Conservation (phyloP, 768 basidiomycete species). For the Kwoniella heveanensis region DNA sequence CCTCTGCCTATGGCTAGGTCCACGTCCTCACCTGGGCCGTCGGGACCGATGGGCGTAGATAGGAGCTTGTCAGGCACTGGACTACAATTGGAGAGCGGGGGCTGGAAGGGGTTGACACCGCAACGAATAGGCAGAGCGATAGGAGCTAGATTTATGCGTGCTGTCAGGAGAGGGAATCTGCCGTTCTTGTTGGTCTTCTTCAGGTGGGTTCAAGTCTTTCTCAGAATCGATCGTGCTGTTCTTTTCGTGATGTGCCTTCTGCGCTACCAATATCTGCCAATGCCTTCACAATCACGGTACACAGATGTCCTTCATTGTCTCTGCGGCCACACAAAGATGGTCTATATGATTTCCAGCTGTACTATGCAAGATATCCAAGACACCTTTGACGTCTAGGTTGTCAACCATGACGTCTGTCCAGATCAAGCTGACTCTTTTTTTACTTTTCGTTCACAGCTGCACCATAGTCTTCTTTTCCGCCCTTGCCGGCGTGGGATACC, state of each 20-base stretch:
- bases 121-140: conserved; percentile 38
- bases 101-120: conserved; percentile 10
- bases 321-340: too few relatives aligned
- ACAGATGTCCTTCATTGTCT: too few relatives aligned
- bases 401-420: too few relatives aligned
- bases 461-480: conserved; percentile 52
- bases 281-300: too few relatives aligned
- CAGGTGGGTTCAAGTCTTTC: conserved; percentile 30
- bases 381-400: too few relatives aligned
- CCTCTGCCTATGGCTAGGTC: not conserved
- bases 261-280: too few relatives aligned
- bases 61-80: conserved; percentile 1
- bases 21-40: not conserved
- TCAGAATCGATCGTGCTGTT: too few relatives aligned
- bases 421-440: not conserved
- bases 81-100: not conserved
- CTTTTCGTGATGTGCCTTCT: too few relatives aligned
- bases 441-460: too few relatives aligned
- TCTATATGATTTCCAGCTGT: too few relatives aligned
- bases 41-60: conserved; percentile 6
- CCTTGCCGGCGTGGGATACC: conserved; percentile 51
- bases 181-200: conserved; percentile 52
- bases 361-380: too few relatives aligned
- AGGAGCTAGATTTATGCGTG: conserved; percentile 34
- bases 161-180: conserved; percentile 47